These are phyloP conservation scores for Hypholoma sublateritium DNA, from an alignment of 768 basidiomycete genomes.

Conservation along the genomic window DNA sequence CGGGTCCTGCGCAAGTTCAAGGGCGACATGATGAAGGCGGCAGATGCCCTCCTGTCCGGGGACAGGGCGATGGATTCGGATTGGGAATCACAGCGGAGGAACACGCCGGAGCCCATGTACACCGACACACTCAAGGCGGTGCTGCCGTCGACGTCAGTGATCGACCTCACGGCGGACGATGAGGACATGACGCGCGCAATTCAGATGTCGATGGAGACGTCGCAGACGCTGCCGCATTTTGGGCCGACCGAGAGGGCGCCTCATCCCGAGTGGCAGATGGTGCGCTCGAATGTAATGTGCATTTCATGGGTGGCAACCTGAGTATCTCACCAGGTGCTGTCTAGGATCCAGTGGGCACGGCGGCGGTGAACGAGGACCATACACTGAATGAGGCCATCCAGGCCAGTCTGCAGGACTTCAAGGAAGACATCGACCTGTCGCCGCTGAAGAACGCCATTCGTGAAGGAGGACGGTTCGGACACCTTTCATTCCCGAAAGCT, in stretches of 20 bases:
- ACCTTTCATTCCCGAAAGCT: not conserved
- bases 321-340: constrained; percentile 12
- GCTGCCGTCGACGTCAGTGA: constrained; percentile 35
- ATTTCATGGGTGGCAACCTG: constrained; percentile 2
- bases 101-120: constrained; percentile 28
- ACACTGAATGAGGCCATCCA: constrained; percentile 69
- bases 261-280: constrained; percentile 69
- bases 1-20: constrained; percentile 61
- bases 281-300: constrained; percentile 59
- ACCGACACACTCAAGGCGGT: constrained; percentile 18
- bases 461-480: constrained; percentile 55
- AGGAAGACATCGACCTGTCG: constrained; percentile 50
- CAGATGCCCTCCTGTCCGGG: constrained; percentile 52
- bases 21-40: constrained; percentile 58
- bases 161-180: constrained; percentile 64
- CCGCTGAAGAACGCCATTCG: constrained; percentile 54
- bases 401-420: constrained; percentile 62
- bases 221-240: constrained; percentile 42
- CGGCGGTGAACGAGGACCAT: constrained; percentile 54
- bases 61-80: constrained; percentile 34
- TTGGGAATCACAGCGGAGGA: constrained; percentile 23
- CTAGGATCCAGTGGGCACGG: constrained; percentile 30
- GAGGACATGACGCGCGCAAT: constrained; percentile 51
- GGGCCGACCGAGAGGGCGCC: constrained; percentile 61
- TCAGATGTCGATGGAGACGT: constrained; percentile 47